Evolutionary conservation across 78 protist species (phyloP), one percentile per base, ranked within the genome.

Genomic region (Dictyostelium purpureum): DNA sequence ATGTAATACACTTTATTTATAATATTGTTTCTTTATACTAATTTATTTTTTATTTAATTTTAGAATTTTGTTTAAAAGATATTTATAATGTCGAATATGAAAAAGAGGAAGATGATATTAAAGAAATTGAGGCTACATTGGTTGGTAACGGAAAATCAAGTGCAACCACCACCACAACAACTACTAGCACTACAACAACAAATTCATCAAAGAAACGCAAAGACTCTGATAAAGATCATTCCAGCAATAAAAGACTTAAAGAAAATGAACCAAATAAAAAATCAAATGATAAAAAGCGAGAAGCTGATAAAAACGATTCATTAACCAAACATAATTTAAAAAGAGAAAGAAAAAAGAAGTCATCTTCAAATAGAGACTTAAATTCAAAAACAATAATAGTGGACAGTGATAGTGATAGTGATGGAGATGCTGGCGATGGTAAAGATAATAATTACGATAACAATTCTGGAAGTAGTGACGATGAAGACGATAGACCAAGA

Each of bases 11-110:
- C 45, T 31, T 4, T 6, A 33, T 14, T 14, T 33, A 63, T 6
- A 33, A 63, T 14, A 4, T 14, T 33, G 14, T 63, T 4, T 31
- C 19, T 40, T 9, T 19, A 10, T 14, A 49, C 54, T 49, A 49
- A 49, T 11, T 14, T 11, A 14, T 11, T 49, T 19, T 35, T 6
- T 67, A 31, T 37, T 42, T 67, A 21, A 42, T 19, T 67, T 9
- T 6, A 31, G 90, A 83, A 33, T 83, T 67, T 71, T 83, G 90
- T 70, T 70, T 74, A 57, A 83, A 83, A 31, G 90, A 83, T 83
- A 70, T 83, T 35, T 71, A 56, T 31, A 52, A 45, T 7, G 80
- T 83, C 12, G 77, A 83, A 71, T 83, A 71, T 83, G 26, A 28
- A 16, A 38, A 73, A 14, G 79, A 73, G 24, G 42, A 12, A 1